Base-by-base conservation (phyloP, 768 basidiomycete species). In the Amanita phalloides region DNA sequence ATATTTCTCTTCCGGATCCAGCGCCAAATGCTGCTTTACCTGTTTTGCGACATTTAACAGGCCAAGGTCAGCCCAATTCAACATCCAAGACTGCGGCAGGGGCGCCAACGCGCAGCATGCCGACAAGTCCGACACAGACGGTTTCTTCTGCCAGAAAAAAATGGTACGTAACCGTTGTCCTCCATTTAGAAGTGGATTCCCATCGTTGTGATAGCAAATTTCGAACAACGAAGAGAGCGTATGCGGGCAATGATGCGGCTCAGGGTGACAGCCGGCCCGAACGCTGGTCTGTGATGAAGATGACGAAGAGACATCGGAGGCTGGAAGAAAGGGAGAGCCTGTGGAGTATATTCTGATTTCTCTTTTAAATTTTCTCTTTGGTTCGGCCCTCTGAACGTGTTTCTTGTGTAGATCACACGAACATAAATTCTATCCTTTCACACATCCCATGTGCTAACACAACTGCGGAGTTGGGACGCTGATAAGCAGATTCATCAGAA, bases 1-100 rank as follows among this genome's bases (percentile, higher is more conserved):
- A 83, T 57, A 51, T 49, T 44, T 67, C 45, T 30, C 61, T 78
- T 1, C 77, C 76, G 0, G 59, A 63, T 7, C 77, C 76, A 17
- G 70, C 72, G 0, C 74, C 76, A 2, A 48, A 11, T 21, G 47
- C 47, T 8, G 17, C 38, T 17, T 30, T 45, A 9, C 25, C 43
- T 10, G 43, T 45, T 14, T 45, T 26, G 43, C 14, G 43, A 14
- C 1, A 43, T 11, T 1, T 43, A 25, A 26, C 23, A 45, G 43
- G 11, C 2, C 25, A 45, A 44, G 25, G 4, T 11, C 43, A 45
- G 26, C 11, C 41, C 10, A 42, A 42, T 21, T 42, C 23, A 23
- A 41, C 39, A 8, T 39, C 38, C n/a, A 17, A 1, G 26, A 28
- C 28, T 7, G 28, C 38, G 38, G 17, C 20, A 9, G 39, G 20